Evolutionary conservation across 768 basidiomycete genomes (phyloP), one percentile per base, ranked within the genome.

Genomic region (Erythrobasidium yunnanense): DNA sequence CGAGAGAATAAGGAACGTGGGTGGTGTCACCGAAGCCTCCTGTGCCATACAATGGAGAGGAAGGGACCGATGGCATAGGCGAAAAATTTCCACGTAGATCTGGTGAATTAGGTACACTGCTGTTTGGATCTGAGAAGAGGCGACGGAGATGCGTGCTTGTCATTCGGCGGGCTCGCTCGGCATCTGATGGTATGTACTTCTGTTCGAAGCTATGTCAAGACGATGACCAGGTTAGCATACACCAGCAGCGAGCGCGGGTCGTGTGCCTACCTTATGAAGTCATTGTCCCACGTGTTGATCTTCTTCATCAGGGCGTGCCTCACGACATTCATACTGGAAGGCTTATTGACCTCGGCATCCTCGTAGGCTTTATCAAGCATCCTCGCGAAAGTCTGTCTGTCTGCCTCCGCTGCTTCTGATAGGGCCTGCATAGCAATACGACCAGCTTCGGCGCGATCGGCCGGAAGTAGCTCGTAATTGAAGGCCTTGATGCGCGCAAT

Each of bases 201-300:
- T 78, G 78, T 63, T 80, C 80, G 29, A 96, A 80, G 51, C 45
- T 58, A 23, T 23, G 15, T 13, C 17, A 27, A 11, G 54, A 22
- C 7, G 6, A 17, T 22, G 25, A 8, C 25, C 7, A 55, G 54
- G 54, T 22, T 32, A 55, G 33, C 17, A 11, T 11, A 17, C 25
- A 11, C 33, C 6, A 32, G 23, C 11, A 8, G 27, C 8, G 25
- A 57, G 4, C 8, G 20, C 17, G 20, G 27, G 29, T 11, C n/a
- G 30, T 15, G 15, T 20, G 55, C 56, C 47, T 46, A 58, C 55
- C 84, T 83, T 71, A 90, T 87, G 70, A 93, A 90, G 73, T 96
- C 90, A 68, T 83, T 83, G 75, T 99, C 91, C 88, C 92, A 96
- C n/a, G 87, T 88, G 17, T 93, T 89, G 51, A 93, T 89, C 74